phyloP scores from a whole-genome alignment of 2,329 filamentous ascomycete genomes.

The Didymellaceae sp. region DNA sequence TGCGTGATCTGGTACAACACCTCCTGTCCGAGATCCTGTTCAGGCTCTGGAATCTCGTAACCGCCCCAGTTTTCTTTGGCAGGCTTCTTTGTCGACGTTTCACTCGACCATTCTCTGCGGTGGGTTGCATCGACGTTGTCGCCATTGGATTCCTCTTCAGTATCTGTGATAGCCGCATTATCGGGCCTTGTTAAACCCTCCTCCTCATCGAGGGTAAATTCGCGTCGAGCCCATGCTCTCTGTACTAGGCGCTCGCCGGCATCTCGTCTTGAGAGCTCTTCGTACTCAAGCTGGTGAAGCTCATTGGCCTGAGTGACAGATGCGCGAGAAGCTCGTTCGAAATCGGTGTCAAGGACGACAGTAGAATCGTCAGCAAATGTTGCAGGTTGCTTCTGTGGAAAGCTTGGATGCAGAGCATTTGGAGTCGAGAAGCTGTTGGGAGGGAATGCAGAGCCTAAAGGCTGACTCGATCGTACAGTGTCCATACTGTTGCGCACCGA shows the following conservation, averaged over 20 bases:
- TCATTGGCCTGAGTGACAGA: slow-evolving; percentile 23
- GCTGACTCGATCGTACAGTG: slow-evolving; percentile 53
- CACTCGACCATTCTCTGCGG: slow-evolving; percentile 73
- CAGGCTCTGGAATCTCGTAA: slow-evolving; percentile 78
- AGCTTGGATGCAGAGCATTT: slow-evolving; percentile 16
- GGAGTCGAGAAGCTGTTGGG: slow-evolving; percentile 44
- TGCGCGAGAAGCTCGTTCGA: slow-evolving; percentile 32
- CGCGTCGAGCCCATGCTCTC: slow-evolving; percentile 75
- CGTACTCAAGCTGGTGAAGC: slow-evolving; percentile 11
- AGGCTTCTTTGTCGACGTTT: slow-evolving; percentile 74
- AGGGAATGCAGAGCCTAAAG: slow-evolving; percentile 54
- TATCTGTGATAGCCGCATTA: slow-evolving; percentile 21
- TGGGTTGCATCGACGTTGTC: slow-evolving; percentile 51
- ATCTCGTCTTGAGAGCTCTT: slow-evolving; percentile 6
- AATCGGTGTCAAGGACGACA: slow-evolving; percentile 30
- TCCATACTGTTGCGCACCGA: slow-evolving; percentile 61
- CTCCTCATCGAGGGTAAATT: slow-evolving; percentile 86
- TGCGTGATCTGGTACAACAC: slow-evolving; percentile 91
- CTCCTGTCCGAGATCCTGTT: slow-evolving; percentile 83
- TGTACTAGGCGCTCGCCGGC: slow-evolving; percentile 50
- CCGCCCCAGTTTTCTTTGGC: slow-evolving; percentile 74
- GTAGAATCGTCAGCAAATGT: slow-evolving; percentile 38
- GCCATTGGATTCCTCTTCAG: slow-evolving; percentile 8
- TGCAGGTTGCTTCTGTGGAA: slow-evolving; percentile 43
- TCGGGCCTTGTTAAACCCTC: slow-evolving; percentile 64